A percentile compares a stretch with the other conserved stretches of the same genome.
Conservation (phyloP, 2,329 filamentous ascomycete species). For the Aspergillus unguis region DNA sequence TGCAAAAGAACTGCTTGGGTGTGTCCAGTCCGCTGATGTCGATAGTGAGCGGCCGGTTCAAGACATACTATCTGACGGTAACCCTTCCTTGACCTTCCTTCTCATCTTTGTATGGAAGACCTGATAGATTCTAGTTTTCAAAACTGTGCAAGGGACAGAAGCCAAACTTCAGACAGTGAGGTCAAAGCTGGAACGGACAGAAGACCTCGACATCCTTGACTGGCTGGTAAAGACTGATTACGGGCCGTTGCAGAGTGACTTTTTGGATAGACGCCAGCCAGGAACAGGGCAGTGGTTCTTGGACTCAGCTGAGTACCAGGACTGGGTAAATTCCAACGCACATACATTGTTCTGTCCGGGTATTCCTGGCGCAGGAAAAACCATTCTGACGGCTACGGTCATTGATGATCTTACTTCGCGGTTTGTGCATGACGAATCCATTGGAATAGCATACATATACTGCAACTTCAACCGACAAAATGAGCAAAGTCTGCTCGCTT, state of each 20-base stretch:
- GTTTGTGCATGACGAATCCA: slow-evolving; percentile 16
- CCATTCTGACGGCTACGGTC: not conserved
- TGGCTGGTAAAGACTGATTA: slow-evolving; percentile 2
- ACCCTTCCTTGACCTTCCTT: not conserved
- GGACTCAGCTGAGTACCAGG: slow-evolving; percentile 9
- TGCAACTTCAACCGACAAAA: not conserved
- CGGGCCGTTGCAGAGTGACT: not conserved
- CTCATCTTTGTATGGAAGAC: not conserved
- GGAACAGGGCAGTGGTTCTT: slow-evolving; percentile 19
- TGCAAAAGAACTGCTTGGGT: not conserved
- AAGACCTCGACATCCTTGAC: not conserved
- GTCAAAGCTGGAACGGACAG: not conserved
- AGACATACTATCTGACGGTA: not conserved
- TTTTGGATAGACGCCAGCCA: slow-evolving; percentile 2
- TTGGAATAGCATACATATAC: slow-evolving; percentile 17
- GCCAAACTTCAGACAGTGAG: not conserved
- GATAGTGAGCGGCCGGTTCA: not conserved
- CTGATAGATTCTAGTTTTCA: not conserved
- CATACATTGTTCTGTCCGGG: slow-evolving; percentile 41
- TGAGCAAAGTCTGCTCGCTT: not conserved
- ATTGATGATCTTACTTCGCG: slow-evolving; percentile 38
- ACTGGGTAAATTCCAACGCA: slow-evolving; percentile 9
- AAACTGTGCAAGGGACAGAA: not conserved
- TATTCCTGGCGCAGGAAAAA: slow-evolving; percentile 11
- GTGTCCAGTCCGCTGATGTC: not conserved